Percentiles rank a stretch among this genome's conserved stretches.
Conservation (phyloP, 2,329 filamentous ascomycete genomes). For the Tolypocladium inflatum region DNA sequence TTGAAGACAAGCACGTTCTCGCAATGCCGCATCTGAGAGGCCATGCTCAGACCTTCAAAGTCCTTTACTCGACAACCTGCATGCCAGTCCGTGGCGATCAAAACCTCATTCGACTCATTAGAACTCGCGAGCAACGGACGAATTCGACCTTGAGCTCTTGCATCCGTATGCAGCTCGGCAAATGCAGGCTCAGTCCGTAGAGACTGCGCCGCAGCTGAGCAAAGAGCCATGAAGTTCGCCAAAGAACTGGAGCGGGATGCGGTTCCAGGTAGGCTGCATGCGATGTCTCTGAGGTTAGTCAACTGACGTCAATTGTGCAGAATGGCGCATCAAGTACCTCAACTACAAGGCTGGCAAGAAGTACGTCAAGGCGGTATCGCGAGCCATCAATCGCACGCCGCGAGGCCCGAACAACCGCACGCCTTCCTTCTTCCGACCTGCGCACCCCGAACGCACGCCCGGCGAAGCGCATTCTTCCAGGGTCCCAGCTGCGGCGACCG, state of each 20-base stretch:
- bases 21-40: constrained; percentile 1
- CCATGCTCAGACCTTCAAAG: neutral
- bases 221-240: constrained; percentile 51
- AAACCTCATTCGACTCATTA: neutral
- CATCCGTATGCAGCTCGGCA: neutral
- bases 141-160: neutral
- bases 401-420: constrained; percentile 21
- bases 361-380: constrained; percentile 72
- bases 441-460: constrained; percentile 2
- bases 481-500: neutral
- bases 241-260: constrained; percentile 80
- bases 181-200: constrained; percentile 1
- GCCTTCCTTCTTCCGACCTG: constrained; percentile 18
- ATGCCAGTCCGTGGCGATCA: constrained; percentile 4
- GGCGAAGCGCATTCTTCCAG: neutral
- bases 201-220: constrained; percentile 5
- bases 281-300: neutral
- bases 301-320: constrained; percentile 23
- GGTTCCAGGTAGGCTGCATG: constrained; percentile 55
- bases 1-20: neutral
- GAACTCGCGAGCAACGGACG: neutral
- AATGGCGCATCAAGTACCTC: constrained; percentile 92
- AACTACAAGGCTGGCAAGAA: constrained; percentile 96
- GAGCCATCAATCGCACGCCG: constrained; percentile 58
- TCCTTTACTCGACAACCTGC: constrained; percentile 2